Evolutionary conservation across 2,329 filamentous ascomycete species (phyloP).

Genomic region (Dactylonectria estremocensis): DNA sequence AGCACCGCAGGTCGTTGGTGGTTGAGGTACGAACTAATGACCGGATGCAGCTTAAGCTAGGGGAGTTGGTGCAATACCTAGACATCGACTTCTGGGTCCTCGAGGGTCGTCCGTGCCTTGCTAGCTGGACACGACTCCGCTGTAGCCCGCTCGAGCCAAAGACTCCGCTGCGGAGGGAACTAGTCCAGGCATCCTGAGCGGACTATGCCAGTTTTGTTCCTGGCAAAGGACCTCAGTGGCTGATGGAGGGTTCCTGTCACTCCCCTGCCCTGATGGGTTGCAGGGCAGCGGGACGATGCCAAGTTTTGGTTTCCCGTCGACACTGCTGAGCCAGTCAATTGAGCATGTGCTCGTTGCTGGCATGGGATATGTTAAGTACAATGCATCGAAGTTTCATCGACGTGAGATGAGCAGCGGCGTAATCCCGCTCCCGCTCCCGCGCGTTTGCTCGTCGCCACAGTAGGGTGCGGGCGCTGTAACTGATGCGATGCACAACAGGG

Average conservation of each 20-base stretch:
- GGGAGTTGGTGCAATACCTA: conserved; percentile 13
- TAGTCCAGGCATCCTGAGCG: conserved; percentile 18
- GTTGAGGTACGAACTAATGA: conserved; percentile 11
- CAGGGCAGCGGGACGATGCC: conserved; percentile 37
- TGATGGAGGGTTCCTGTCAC: conserved; percentile 37
- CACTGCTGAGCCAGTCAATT: conserved; percentile 40
- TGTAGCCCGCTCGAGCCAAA: conserved; percentile 5
- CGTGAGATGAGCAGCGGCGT: conserved; percentile 14
- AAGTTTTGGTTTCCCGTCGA: conserved; percentile 32
- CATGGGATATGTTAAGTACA: conserved; percentile 25
- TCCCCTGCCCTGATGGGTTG: conserved; percentile 29
- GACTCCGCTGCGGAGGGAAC: conserved; percentile 15
- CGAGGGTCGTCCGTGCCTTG: conserved; percentile 16
- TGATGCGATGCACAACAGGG: background rate
- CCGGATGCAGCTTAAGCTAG: background rate
- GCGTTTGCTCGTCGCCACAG: conserved; percentile 3
- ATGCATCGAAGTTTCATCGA: conserved; percentile 27
- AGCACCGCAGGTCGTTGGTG: background rate
- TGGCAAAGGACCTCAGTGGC: conserved; percentile 22
- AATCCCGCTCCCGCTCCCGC: conserved; percentile 7
- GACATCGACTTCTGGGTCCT: conserved; percentile 22
- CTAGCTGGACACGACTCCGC: conserved; percentile 19
- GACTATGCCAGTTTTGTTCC: conserved; percentile 8
- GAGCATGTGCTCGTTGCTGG: conserved; percentile 43
- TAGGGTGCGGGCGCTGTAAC: background rate